Conservation (phyloP, 2,329 filamentous ascomycete species). For the Arachnopeziza araneosa region DNA sequence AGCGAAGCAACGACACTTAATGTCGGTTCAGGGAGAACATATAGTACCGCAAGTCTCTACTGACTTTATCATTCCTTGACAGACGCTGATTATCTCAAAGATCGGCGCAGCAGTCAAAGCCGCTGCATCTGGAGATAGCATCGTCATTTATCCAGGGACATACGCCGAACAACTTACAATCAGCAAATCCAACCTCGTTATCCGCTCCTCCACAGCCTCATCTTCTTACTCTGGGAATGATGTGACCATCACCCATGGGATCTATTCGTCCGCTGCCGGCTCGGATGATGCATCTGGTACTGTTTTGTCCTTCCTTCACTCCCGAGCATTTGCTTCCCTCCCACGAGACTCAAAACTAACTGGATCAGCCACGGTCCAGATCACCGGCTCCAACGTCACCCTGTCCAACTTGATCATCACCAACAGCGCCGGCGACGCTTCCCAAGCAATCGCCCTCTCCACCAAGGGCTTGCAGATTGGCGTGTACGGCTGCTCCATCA, state of each 20-base stretch:
- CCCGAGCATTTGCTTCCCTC: not conserved
- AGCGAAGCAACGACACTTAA: constrained; percentile 9
- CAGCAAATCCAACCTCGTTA: constrained; percentile 20
- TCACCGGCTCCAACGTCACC: constrained; percentile 39
- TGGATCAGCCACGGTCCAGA: constrained; percentile 16
- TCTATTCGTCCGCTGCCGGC: constrained; percentile 33
- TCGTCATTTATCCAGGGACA: constrained; percentile 50
- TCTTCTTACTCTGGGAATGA: constrained; percentile 41
- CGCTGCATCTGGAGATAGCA: constrained; percentile 40
- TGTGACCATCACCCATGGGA: constrained; percentile 37
- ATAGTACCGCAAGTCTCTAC: constrained; percentile 8
- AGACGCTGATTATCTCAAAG: constrained; percentile 2
- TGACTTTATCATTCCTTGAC: not conserved
- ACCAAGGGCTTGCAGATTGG: constrained; percentile 43
- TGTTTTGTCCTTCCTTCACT: not conserved
- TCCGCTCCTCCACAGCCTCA: constrained; percentile 32
- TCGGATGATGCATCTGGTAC: constrained; percentile 36
- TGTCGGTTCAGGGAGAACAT: constrained; percentile 13
- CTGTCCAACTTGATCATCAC: constrained; percentile 54
- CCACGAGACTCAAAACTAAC: not conserved
- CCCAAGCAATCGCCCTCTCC: constrained; percentile 46
- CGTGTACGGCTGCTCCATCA: constrained; percentile 48
- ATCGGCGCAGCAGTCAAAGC: constrained; percentile 15
- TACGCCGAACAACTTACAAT: constrained; percentile 50
- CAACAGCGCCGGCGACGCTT: constrained; percentile 40